Base-by-base conservation (phyloP, 495 filamentous ascomycete species). In the Chaetomidium leptoderma region DNA sequence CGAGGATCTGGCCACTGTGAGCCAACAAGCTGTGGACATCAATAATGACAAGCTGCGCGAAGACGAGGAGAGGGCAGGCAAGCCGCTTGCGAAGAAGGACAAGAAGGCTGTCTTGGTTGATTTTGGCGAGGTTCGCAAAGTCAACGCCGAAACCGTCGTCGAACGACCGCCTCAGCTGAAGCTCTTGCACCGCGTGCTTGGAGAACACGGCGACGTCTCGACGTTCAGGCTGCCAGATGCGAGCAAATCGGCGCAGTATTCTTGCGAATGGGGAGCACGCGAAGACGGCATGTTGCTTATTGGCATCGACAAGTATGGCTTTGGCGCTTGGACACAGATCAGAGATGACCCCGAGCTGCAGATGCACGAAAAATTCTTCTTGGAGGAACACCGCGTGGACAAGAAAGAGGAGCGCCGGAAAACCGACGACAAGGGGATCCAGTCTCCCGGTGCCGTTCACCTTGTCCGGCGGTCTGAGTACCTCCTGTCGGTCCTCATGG, bases 251-350 rank as follows among this genome's bases (percentile, higher is more conserved):
- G 89, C 92, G 3, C 73, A 79, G 58, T 99, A 97, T 68, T 86
- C 84, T 37, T 96, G 90, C 64, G 75, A 85, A 29, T 99, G 93
- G 93, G 91, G 90, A 49, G 81, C 91, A 4, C 83, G 85, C 44
- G 95, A 99, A 74, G 93, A 99, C 66, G 93, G 89, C 32, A 99
- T 99, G 93, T 84, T 99, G 43, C 88, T 91, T 55, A 83, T 97
- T 29, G 93, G 93, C 51, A 96, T 99, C 61, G 84, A 86, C 55
- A 82, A 87, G 39, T 92, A 97, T 68, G 93, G 93, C 2, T 97
- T 95, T 68, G 93, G 93, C 52, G 90, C 91, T 17, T 99, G 93
- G 93, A 78, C 82, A 4, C 82, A 88, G 58, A 97, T 99, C 64
- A 85, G 92, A 10, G 95, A 97, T 63, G 93, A 99, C 65, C 77